Conservation (phyloP, 1,139 yeast genomes). For the Lodderomyces oxycetoniae region DNA sequence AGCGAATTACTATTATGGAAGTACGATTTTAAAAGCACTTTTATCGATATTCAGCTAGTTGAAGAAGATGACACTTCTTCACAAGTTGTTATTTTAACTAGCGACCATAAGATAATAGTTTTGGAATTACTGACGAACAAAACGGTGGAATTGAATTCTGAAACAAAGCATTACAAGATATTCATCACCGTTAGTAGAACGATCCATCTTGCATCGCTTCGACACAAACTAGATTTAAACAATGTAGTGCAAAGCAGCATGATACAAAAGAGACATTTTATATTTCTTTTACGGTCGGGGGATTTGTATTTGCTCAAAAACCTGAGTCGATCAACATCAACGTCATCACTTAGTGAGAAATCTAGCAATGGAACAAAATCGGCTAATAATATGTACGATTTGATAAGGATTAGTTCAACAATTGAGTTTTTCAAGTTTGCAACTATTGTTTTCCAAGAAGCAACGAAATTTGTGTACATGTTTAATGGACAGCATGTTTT, state of each 20-base stretch:
- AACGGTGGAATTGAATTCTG: slow-evolving; percentile 7
- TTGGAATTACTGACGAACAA: slow-evolving; percentile 22
- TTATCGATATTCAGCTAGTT: slow-evolving; percentile 20
- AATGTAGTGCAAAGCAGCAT: slow-evolving; percentile 25
- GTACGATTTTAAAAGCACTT: slow-evolving; percentile 29
- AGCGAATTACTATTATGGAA: slow-evolving; percentile 41
- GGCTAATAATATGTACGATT: slow-evolving; percentile 35
- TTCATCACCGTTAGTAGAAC: slow-evolving; percentile 33
- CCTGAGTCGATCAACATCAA: slow-evolving; percentile 17
- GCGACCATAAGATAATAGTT: slow-evolving; percentile 28
- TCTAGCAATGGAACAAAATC: slow-evolving; percentile 13
- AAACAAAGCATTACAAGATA: slow-evolving; percentile 22
- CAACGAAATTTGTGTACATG: slow-evolving; percentile 21
- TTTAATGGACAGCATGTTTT: slow-evolving; percentile 28
- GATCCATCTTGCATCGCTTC: slow-evolving; percentile 33
- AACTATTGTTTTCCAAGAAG: slow-evolving; percentile 17
- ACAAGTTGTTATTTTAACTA: slow-evolving; percentile 29
- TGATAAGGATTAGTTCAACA: slow-evolving; percentile 27
- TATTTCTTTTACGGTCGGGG: slow-evolving; percentile 35
- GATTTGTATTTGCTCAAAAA: slow-evolving; percentile 37
- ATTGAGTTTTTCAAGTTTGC: slow-evolving; percentile 34
- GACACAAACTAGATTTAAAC: slow-evolving; percentile 22
- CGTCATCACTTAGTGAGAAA: slow-evolving; percentile 7
- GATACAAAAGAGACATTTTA: slow-evolving; percentile 30
- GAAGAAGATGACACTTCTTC: slow-evolving; percentile 10